Evolutionary conservation across 768 basidiomycete species (phyloP), one percentile per base, ranked within the genome.

Genomic region (Russula sp.): DNA sequence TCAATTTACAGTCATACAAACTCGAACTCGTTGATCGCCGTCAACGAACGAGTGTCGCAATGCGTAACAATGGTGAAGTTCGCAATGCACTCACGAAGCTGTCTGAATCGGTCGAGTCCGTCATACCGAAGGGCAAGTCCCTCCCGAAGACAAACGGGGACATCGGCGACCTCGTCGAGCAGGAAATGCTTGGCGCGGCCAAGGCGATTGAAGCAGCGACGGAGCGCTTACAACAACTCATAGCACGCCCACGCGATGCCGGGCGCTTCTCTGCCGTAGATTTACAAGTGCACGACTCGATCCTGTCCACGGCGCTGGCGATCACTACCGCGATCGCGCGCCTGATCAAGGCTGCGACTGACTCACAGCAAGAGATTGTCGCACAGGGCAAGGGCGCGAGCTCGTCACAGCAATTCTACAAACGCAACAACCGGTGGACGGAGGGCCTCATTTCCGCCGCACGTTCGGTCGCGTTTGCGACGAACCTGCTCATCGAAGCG

Each of bases 401-500:
- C 73, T 83, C 94, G 25, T 85, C 80, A 20, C 93, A 96, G 73
- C 96, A 98, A 69, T 99, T 99, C 81, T 99, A 98, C 83, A 99
- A 99, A 78, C 87, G 92, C 63, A 98, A 99, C 84, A 98, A 98
- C 75, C 83, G 97, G 63, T 99, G 97, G 97, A 99, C 97, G 47
- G 97, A 99, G 73, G 97, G 97, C 66, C 86, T 99, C 67, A 94
- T 98, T 69, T 96, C 93, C 39, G 97, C 97, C 39, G 97, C 97
- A 20, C 98, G 97, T 74, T 83, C 97, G 9, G 97, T 99, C 58
- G 97, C 97, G 3, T 97, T 95, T 68, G 94, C 97, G 10, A 98
- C 97, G 38, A 90, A 84, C 66, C 76, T 98, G 61, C 84, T 99
- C 63, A 99, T 99, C 73, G 96, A 99, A 74, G 90, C 88, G 65